Evolutionary conservation across 2,329 filamentous ascomycete species (phyloP).

Genomic region (Diplodia intermedia): DNA sequence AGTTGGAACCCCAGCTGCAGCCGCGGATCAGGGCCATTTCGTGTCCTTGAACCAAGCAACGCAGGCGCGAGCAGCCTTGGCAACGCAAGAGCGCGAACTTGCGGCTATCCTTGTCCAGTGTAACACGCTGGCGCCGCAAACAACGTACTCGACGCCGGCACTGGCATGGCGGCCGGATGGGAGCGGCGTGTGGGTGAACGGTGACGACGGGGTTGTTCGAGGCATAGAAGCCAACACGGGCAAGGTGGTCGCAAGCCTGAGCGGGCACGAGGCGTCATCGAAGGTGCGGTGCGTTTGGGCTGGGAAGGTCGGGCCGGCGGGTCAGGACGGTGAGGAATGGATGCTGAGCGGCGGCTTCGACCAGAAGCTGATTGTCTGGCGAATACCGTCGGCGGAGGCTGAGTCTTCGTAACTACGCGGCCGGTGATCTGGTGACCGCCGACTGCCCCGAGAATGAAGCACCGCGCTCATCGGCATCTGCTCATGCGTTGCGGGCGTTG

Average conservation of each 20-base stretch:
- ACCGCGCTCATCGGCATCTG: neutral
- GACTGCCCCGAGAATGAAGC: constrained; percentile 18
- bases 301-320: constrained; percentile 50
- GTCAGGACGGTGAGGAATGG: constrained; percentile 55
- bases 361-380: constrained; percentile 66
- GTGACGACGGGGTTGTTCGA: constrained; percentile 67
- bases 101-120: constrained; percentile 66
- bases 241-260: constrained; percentile 60
- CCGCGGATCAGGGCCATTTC: neutral
- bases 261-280: constrained; percentile 62
- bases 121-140: constrained; percentile 68
- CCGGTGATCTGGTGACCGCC: constrained; percentile 21
- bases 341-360: constrained; percentile 71
- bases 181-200: constrained; percentile 68
- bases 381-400: constrained; percentile 11
- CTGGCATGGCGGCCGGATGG: constrained; percentile 68
- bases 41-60: constrained; percentile 55
- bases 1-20: neutral
- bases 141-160: constrained; percentile 67
- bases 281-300: constrained; percentile 67
- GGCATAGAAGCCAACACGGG: constrained; percentile 66
- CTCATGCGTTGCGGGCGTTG: neutral
- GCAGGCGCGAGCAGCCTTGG: constrained; percentile 59
- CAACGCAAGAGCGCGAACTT: constrained; percentile 63
- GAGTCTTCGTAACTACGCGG: constrained; percentile 16